These are phyloP conservation scores for Thelephora ganbajun DNA, from an alignment of 768 basidiomycete species.

Conservation along the genomic window DNA sequence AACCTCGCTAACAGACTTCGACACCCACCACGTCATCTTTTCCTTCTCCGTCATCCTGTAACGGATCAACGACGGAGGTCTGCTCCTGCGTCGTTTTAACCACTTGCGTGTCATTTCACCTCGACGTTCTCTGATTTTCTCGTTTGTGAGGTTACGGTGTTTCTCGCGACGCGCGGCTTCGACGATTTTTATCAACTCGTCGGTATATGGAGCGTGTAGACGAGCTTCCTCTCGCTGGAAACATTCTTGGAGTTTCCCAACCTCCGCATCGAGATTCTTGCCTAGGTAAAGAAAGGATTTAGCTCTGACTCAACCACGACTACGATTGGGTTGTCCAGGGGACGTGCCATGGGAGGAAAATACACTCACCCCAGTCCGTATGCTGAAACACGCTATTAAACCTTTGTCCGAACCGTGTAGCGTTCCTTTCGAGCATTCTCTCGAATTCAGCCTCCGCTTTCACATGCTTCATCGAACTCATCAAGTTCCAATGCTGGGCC, in stretches of 20 bases:
- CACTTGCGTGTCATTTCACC: constrained; percentile 47
- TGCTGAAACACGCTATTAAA: constrained; percentile 12
- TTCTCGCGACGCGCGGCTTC: constrained; percentile 45
- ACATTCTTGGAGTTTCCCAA: constrained; percentile 18
- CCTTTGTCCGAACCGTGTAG: not conserved
- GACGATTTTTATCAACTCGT: constrained; percentile 32
- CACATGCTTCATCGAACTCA: constrained; percentile 21
- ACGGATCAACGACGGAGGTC: constrained; percentile 52
- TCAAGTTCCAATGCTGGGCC: constrained; percentile 18
- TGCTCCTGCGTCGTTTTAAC: constrained; percentile 30
- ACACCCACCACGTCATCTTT: constrained; percentile 34
- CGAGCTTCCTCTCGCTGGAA: constrained; percentile 30
- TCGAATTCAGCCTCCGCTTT: constrained; percentile 27
- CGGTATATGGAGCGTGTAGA: constrained; percentile 26
- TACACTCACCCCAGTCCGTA: constrained; percentile 28
- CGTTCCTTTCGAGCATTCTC: constrained; percentile 7
- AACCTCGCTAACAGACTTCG: constrained; percentile 40
- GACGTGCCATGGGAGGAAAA: not conserved
- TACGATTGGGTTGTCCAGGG: not conserved
- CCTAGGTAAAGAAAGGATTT: constrained; percentile 14
- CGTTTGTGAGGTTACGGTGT: constrained; percentile 50
- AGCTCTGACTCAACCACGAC: not conserved
- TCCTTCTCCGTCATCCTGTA: constrained; percentile 34
- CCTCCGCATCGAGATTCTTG: constrained; percentile 20
- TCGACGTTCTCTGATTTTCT: constrained; percentile 41